Conservation (phyloP, 345 rosid species). For the Salix koriyanagi region DNA sequence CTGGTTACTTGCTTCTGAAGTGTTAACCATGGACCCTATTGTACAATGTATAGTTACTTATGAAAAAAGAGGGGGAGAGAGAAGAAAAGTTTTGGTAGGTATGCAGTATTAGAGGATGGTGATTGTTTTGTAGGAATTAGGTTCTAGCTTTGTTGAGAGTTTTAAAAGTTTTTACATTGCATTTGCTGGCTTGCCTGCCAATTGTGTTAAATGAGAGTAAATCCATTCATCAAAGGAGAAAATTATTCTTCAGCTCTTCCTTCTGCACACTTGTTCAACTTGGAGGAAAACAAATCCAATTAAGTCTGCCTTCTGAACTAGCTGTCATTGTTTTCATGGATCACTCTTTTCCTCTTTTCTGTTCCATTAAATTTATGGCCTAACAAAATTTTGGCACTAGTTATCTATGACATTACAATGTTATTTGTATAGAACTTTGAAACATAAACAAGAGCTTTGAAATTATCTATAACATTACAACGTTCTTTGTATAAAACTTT, state of each 20-base stretch:
- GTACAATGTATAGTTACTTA: neutral
- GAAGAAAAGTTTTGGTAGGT: neutral
- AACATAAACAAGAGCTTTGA: neutral
- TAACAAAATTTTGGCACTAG: neutral
- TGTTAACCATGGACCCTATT: neutral
- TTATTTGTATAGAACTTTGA: neutral
- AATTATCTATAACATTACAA: neutral
- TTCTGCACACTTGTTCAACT: neutral
- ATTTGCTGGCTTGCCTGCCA: neutral
- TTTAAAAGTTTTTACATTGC: neutral
- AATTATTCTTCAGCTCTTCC: neutral
- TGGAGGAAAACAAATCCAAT: neutral
- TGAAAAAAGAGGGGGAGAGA: neutral
- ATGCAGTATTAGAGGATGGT: neutral
- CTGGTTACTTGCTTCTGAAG: neutral
- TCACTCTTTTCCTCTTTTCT: neutral
- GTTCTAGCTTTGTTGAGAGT: neutral
- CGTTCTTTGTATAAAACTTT: neutral
- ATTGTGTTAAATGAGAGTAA: neutral
- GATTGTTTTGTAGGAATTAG: neutral
- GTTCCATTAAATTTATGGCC: neutral
- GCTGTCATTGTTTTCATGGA: neutral
- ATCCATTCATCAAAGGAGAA: neutral
- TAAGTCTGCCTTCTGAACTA: neutral
- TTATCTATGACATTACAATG: neutral